Evolutionary conservation across 2,329 filamentous ascomycete genomes (phyloP).

Genomic region (Colletotrichum falcatum): DNA sequence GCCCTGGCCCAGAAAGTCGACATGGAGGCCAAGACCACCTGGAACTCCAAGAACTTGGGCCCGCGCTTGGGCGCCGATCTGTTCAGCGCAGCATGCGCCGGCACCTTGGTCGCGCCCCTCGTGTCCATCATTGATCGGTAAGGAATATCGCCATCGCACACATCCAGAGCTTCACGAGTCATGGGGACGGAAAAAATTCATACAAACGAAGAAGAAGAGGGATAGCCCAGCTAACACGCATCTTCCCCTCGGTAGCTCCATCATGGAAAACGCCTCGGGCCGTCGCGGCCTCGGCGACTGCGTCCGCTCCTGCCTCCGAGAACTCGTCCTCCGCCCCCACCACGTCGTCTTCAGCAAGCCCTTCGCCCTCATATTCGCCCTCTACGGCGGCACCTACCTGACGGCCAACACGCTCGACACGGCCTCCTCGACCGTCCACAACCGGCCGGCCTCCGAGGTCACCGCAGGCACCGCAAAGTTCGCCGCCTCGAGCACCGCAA

Average conservation of each 20-base stretch:
- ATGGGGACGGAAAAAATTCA: background rate
- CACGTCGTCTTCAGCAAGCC: conserved; percentile 72
- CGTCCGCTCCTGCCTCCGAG: conserved; percentile 67
- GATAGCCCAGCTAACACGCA: background rate
- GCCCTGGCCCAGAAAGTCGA: conserved; percentile 48
- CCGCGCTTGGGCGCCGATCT: conserved; percentile 76
- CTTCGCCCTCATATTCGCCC: conserved; percentile 75
- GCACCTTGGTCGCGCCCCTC: conserved; percentile 81
- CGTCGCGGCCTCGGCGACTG: conserved; percentile 69
- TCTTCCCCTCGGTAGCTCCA: conserved; percentile 63
- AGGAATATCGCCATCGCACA: conserved; percentile 11
- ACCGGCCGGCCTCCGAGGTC: conserved; percentile 69
- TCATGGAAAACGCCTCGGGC: conserved; percentile 86
- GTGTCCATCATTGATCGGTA: conserved; percentile 92
- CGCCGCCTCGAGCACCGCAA: conserved; percentile 81
- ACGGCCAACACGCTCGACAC: conserved; percentile 92
- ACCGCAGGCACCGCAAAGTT: conserved; percentile 86
- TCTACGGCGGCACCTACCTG: conserved; percentile 91
- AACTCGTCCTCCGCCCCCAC: conserved; percentile 71
- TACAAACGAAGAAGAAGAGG: background rate
- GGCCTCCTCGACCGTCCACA: conserved; percentile 70
- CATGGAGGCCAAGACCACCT: conserved; percentile 52
- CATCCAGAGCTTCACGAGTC: background rate
- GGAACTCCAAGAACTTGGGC: conserved; percentile 82
- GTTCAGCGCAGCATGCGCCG: conserved; percentile 77